Percentiles rank a stretch among this genome's conserved stretches.
phyloP scores from a whole-genome alignment of 495 filamentous ascomycete genomes.

The Umbilicaria muhlenbergii region DNA sequence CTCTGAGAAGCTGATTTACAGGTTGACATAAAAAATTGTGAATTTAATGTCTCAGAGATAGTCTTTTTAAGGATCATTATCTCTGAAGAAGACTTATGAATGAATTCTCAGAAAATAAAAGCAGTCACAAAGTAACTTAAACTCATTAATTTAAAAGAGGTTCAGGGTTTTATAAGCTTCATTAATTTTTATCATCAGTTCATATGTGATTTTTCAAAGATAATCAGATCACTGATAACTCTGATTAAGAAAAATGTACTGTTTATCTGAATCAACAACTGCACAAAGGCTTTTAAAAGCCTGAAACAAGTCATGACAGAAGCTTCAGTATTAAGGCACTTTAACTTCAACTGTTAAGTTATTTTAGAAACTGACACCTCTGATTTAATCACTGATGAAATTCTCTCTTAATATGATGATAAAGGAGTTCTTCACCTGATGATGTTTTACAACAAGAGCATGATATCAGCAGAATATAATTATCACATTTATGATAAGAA shows the following conservation, averaged over 20 bases:
- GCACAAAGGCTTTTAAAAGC: not conserved
- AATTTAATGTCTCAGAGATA: conserved; percentile 10
- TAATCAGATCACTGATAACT: conserved; percentile 1
- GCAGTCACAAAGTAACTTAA: conserved; percentile 6
- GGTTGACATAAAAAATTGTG: conserved; percentile 12
- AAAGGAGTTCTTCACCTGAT: too few relatives aligned
- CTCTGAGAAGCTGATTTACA: conserved; percentile 6
- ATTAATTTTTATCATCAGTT: conserved; percentile 15
- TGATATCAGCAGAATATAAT: conserved; percentile 14
- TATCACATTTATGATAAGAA: conserved; percentile 21
- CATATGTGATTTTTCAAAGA: conserved; percentile 9
- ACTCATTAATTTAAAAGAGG: conserved; percentile 5
- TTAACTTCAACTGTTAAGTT: not conserved
- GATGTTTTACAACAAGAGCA: not conserved
- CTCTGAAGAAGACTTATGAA: conserved; percentile 5
- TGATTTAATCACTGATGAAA: too few relatives aligned
- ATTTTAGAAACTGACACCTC: not conserved
- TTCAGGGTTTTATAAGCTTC: conserved; percentile 14
- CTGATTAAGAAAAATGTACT: conserved; percentile 3
- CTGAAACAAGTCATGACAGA: not conserved
- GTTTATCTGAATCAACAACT: not conserved
- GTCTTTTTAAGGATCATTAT: conserved; percentile 14
- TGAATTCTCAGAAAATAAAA: conserved; percentile 9
- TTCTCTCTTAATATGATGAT: too few relatives aligned
- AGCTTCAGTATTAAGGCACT: not conserved